Percentiles rank a stretch among this genome's conserved stretches.
Conservation (phyloP, 169 alveolate genomes). For the Eimeria sp. region DNA sequence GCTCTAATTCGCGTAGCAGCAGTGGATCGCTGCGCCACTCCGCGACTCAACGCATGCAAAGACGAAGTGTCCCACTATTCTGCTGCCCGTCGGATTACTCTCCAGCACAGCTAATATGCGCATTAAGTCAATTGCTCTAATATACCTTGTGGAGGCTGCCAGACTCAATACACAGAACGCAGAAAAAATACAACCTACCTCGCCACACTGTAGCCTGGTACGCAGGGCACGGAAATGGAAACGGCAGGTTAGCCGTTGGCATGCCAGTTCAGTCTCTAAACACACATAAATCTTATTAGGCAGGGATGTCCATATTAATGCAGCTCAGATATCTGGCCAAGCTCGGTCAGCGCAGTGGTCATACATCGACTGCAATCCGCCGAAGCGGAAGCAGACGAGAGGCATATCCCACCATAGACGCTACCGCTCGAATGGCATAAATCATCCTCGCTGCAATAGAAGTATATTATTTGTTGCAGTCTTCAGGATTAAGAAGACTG, state of each 20-base stretch:
- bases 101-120: neutral
- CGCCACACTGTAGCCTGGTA: no score
- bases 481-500: slow-evolving; percentile 80
- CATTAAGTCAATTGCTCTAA: neutral
- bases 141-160: no score
- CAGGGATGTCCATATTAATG: neutral
- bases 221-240: no score
- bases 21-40: neutral
- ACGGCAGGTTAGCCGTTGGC: no score
- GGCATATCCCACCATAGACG: slow-evolving; percentile 18
- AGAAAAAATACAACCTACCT: no score
- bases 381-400: slow-evolving; percentile 29
- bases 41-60: slow-evolving; percentile 74
- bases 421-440: slow-evolving; percentile 31
- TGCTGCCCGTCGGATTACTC: neutral
- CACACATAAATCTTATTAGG: neutral
- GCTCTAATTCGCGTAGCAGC: slow-evolving; percentile 39
- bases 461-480: slow-evolving; percentile 78
- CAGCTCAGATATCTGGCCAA: slow-evolving; percentile 76
- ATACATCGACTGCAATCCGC: slow-evolving; percentile 51
- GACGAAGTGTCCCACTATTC: neutral
- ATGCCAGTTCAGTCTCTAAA: no score
- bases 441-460: slow-evolving; percentile 76
- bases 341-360: slow-evolving; percentile 56
- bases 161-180: no score